Percentiles rank a stretch among this genome's conserved stretches.
Evolutionary conservation across 2,329 filamentous ascomycete species (phyloP).

Genomic region (Cladorrhinum sp.): DNA sequence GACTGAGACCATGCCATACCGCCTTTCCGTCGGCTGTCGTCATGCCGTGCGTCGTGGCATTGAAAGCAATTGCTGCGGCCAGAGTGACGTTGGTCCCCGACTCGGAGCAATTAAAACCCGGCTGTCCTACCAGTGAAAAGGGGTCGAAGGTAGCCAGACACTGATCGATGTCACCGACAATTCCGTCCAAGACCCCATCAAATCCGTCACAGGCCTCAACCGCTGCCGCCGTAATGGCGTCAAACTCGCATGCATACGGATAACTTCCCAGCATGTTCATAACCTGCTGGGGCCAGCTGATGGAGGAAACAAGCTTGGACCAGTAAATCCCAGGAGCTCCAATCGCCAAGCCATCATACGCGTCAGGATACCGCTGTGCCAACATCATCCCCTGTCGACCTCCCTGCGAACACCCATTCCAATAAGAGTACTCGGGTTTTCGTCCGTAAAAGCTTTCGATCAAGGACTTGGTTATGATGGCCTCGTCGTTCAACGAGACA

Average conservation of each 20-base stretch:
- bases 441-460: slow-evolving; percentile 46
- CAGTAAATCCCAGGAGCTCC: slow-evolving; percentile 40
- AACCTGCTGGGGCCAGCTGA: slow-evolving; percentile 34
- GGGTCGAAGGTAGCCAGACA: slow-evolving; percentile 35
- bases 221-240: slow-evolving; percentile 35
- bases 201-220: slow-evolving; percentile 42
- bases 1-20: slow-evolving; percentile 21
- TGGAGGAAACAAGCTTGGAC: slow-evolving; percentile 31
- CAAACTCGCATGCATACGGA: slow-evolving; percentile 37
- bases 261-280: slow-evolving; percentile 31
- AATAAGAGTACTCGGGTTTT: slow-evolving; percentile 47
- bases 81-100: slow-evolving; percentile 4
- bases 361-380: slow-evolving; percentile 49
- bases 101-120: slow-evolving; percentile 23
- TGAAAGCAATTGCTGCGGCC: slow-evolving; percentile 13
- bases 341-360: slow-evolving; percentile 53
- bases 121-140: slow-evolving; percentile 24
- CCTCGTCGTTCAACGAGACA: slow-evolving; percentile 19
- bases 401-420: slow-evolving; percentile 53
- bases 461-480: slow-evolving; percentile 45
- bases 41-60: slow-evolving; percentile 20
- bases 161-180: slow-evolving; percentile 37
- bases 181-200: slow-evolving; percentile 43
- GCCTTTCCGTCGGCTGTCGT: slow-evolving; percentile 6
- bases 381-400: slow-evolving; percentile 53